Base-by-base conservation (phyloP, 2,329 filamentous ascomycete genomes). In the Fusarium humuli region DNA sequence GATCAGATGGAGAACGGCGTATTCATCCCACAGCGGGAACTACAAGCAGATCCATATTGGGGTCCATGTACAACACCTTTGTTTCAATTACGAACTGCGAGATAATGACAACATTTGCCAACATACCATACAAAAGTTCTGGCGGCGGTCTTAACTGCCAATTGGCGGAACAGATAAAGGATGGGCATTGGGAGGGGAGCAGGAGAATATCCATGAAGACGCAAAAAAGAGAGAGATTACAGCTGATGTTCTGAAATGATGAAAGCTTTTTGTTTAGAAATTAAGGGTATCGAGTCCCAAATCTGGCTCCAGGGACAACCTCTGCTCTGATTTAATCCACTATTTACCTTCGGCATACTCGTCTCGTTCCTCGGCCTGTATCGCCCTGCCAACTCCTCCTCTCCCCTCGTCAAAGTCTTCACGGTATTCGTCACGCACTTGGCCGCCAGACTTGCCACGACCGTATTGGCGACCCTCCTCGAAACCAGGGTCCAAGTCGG, bases 361-460 rank as follows among this genome's bases (percentile, higher is more conserved):
- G 42, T 73, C 75, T 72, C 81, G 65, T 57, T 79, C 75, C 60
- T 92, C 90, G 2, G 62, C 47, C 72, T 90, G 88, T 64, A 94
- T 85, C 60, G 93, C 93, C 70, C 94, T 87, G 45, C 96, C 95
- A 73, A 94, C 89, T 13, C 96, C 96, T 73, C 96, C 96, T 74
- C 96, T 88, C 18, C 96, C 96, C 65, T 97, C 95, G 79, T 99
- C 96, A 78, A 91, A 99, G 83, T 99, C 96, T 80, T 98, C 94
- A 47, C 96, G 90, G 82, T 98, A 99, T 84, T 99, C 97, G 79
- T 99, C 96, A 71, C 96, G 90, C 68, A 99, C 96, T 83, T 99
- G 96, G 7, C 96, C 96, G 63, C 96, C 96, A 65, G 93, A 97
- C 84, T 97, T 97, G 76, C 95, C 95, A 56, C 95, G 90, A 68